A percentile compares a stretch with the other conserved stretches of the same genome.
Conservation (phyloP, 1,284 basidiomycete species). For the Moesziomyces aphidis region DNA sequence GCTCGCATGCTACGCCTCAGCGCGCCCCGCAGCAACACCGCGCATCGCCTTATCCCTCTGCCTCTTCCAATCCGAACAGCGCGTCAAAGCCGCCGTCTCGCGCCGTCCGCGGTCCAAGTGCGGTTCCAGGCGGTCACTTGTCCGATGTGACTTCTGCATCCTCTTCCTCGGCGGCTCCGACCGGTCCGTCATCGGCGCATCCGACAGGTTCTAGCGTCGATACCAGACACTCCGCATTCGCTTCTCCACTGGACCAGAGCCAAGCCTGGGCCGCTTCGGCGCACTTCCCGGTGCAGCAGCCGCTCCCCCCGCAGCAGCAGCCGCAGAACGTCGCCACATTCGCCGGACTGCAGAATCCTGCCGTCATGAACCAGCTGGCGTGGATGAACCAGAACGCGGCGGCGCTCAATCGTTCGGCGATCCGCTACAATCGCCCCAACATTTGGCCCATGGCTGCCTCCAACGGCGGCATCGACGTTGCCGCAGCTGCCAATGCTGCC, state of each 20-base stretch:
- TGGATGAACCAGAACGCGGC: conserved; percentile 32
- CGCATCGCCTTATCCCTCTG: conserved; percentile 16
- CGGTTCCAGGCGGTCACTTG: conserved; percentile 6
- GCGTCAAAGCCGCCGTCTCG: conserved; percentile 9
- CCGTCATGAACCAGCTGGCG: conserved; percentile 25
- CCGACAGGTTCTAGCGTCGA: neutral
- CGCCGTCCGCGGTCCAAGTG: conserved; percentile 11
- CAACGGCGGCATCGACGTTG: conserved; percentile 1
- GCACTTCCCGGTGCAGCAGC: conserved; percentile 33
- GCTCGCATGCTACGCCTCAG: conserved; percentile 20
- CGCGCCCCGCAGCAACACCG: conserved; percentile 7
- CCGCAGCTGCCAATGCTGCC: conserved; percentile 1
- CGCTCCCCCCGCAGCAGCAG: conserved; percentile 15
- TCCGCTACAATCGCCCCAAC: conserved; percentile 40
- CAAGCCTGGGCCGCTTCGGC: conserved; percentile 23
- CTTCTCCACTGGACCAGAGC: conserved; percentile 18
- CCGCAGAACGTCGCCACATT: conserved; percentile 9
- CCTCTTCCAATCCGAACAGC: conserved; percentile 10
- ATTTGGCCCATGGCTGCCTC: conserved; percentile 31
- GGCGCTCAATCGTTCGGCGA: conserved; percentile 20
- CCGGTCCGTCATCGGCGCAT: neutral
- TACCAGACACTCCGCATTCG: neutral
- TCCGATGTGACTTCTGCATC: neutral
- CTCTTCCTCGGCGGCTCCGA: conserved; percentile 11
- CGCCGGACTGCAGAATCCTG: conserved; percentile 19